Base-by-base conservation (phyloP, 2,329 filamentous ascomycete genomes). In the Lachnum nothofagi region DNA sequence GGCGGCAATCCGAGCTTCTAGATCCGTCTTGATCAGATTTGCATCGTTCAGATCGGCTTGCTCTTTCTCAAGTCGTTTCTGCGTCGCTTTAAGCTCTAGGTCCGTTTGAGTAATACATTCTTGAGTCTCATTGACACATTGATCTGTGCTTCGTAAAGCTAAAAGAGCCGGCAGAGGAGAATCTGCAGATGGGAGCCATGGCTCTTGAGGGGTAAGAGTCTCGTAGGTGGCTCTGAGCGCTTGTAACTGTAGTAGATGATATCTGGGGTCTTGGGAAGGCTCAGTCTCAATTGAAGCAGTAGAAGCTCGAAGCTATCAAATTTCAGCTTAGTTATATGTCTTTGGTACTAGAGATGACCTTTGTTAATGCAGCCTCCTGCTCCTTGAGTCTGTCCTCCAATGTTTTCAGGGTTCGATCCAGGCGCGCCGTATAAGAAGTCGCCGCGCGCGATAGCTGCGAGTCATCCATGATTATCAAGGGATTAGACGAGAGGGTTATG, bases 91-190 rank as follows among this genome's bases (percentile, higher is more conserved):
- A 4, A 76, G 65, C 1, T 69, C 66, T 5, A 66, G 49, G 12
- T 65, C 65, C 29, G 77, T 75, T 3, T 70, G 65, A 4, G 65
- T 63, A 10, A 88, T 73, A 45, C 82, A 82, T 17, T 71, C 68
- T 56, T 79, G 81, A 16, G 82, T 85, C 57, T 88, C 82, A 51
- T 74, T 67, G 42, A 86, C 77, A 14, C 81, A 82, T 48, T 77
- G 73, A 49, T 83, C 76, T 2, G 84, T 82, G 59, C 78, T 81
- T 44, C 85, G 81, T 46, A 89, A 68, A 5, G 88, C 86, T 34
- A 93, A 65, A 4, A 94, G 72, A 5, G 83, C 80, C 3, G 87
- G 86, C 5, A 93, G 67, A 5, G 83, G 73, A 17, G 88, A 91
- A 42, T 77, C 79, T 8, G 79, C 70, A 20, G 75, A 72, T 2